Conservation (phyloP, 2,329 filamentous ascomycete species). For the Penicillium decumbens region DNA sequence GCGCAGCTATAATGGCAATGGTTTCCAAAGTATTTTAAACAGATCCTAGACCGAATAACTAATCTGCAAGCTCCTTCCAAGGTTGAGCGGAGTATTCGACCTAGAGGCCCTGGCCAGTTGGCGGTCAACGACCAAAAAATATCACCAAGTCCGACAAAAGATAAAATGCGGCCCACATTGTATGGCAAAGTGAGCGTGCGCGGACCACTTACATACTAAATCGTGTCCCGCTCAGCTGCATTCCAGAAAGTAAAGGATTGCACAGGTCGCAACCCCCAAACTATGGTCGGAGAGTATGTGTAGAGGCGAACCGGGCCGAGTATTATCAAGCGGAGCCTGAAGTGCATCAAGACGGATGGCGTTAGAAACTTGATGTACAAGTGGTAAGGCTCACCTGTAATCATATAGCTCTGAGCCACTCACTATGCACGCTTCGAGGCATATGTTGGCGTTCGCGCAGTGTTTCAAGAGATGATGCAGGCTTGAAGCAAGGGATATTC, state of each 20-base stretch:
- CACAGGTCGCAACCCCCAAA: not conserved
- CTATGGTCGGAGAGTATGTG: not conserved
- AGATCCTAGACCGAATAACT: not conserved
- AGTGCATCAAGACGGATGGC: no score
- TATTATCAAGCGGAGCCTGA: no score
- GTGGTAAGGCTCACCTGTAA: no score
- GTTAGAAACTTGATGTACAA: no score
- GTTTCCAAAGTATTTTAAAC: not conserved
- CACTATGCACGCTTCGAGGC: no score
- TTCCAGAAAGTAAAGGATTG: slow-evolving; percentile 1
- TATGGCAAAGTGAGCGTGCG: slow-evolving; percentile 1
- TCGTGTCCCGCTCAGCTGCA: not conserved
- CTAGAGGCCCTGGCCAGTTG: no score
- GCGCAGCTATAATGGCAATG: slow-evolving; percentile 6
- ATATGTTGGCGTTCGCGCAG: no score
- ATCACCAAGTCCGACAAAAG: not conserved
- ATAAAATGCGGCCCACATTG: slow-evolving; percentile 2
- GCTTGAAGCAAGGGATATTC: no score
- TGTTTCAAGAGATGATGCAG: no score
- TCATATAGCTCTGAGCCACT: no score
- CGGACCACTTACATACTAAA: slow-evolving; percentile 7
- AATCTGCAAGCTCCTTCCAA: not conserved
- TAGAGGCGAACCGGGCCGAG: not conserved
- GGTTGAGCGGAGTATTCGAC: no score
- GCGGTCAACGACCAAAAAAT: not conserved